A percentile compares a stretch with the other conserved stretches of the same genome.
These are phyloP conservation scores for Boletus speciosus DNA, from an alignment of 768 basidiomycete species.

Conservation along the genomic window DNA sequence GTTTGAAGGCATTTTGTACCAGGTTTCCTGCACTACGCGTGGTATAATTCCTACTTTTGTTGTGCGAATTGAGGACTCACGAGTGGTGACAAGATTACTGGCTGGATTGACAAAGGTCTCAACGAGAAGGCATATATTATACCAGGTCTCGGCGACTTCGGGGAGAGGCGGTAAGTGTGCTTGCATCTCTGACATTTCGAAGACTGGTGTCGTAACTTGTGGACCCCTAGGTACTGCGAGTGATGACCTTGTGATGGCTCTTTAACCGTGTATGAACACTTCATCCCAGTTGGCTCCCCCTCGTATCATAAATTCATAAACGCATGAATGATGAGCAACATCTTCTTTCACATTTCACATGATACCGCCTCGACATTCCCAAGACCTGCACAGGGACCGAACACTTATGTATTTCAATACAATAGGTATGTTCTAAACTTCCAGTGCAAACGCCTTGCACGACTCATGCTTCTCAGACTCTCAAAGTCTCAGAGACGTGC, in stretches of 20 bases:
- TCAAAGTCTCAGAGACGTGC: neutral
- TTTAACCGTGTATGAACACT: neutral
- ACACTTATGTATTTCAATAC: too few species aligned
- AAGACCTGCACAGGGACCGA: too few species aligned
- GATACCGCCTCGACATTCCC: neutral
- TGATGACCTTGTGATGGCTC: neutral
- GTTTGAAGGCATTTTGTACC: slow-evolving; percentile 74
- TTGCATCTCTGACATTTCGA: neutral
- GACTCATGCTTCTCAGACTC: neutral
- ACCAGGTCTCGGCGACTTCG: slow-evolving; percentile 96
- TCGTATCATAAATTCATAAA: neutral
- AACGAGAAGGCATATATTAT: slow-evolving; percentile 91
- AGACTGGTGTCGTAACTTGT: neutral
- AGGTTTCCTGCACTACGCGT: slow-evolving; percentile 75
- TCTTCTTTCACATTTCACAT: neutral
- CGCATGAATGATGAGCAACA: neutral
- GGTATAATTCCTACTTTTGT: slow-evolving; percentile 42
- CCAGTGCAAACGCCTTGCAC: neutral
- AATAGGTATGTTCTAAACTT: neutral
- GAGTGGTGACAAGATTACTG: slow-evolving; percentile 64
- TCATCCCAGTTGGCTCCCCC: neutral
- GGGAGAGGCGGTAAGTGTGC: slow-evolving; percentile 68
- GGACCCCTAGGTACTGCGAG: slow-evolving; percentile 21
- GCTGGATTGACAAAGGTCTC: slow-evolving; percentile 92
- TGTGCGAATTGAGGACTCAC: neutral